A percentile compares a stretch with the other conserved stretches of the same genome.
Evolutionary conservation across 208 protist species (phyloP).

Genomic region (Angomonas desouzai): DNA sequence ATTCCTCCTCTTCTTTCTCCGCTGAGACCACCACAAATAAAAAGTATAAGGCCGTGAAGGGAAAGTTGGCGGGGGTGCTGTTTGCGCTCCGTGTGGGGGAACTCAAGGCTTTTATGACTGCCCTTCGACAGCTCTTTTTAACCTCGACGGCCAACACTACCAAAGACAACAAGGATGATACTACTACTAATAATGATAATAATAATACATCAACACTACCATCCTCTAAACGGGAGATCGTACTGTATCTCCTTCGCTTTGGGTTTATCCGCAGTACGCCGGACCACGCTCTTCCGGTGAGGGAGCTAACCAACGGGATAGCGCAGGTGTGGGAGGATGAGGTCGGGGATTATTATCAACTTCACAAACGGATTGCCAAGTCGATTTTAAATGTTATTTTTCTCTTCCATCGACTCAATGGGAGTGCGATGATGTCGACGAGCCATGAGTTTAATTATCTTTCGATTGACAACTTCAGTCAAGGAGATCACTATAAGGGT

Average conservation of each 20-base stretch:
- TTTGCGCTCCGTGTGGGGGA: background rate
- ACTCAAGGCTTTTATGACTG: background rate
- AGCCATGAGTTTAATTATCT: background rate
- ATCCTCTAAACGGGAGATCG: constrained; percentile 56
- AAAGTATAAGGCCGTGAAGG: constrained; percentile 1
- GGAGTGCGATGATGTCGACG: background rate
- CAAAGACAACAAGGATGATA: background rate
- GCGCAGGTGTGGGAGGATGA: background rate
- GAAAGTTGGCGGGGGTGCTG: background rate
- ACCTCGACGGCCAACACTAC: background rate
- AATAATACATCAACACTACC: background rate
- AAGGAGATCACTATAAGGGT: background rate
- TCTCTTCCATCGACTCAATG: background rate
- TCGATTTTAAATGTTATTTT: background rate
- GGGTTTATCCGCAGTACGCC: background rate
- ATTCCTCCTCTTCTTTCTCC: background rate
- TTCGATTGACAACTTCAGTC: background rate
- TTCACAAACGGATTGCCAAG: background rate
- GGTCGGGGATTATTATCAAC: background rate
- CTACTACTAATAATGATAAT: background rate
- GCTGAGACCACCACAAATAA: background rate
- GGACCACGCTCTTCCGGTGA: background rate
- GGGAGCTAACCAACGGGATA: background rate
- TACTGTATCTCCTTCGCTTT: constrained; percentile 10
- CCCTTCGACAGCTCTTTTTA: background rate